A percentile compares a stretch with the other conserved stretches of the same genome.
phyloP scores from a whole-genome alignment of 305 asterid genomes.

The Fraxinus xanthoxyloides region DNA sequence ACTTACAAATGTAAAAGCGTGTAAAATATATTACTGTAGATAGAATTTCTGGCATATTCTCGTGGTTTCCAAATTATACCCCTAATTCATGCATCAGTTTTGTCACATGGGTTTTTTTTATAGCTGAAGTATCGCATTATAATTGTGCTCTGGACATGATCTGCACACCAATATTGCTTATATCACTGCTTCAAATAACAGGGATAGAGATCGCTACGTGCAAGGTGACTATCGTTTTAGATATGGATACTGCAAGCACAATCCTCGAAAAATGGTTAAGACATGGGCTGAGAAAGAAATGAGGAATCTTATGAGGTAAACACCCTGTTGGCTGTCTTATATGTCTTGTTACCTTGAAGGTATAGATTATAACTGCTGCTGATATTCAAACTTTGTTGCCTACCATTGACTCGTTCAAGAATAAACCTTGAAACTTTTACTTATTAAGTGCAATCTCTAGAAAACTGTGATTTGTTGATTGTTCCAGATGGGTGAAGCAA shows the following conservation, averaged over 20 bases:
- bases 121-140: constrained; percentile 2
- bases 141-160: not conserved
- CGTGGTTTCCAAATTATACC: not conserved
- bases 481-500: not conserved
- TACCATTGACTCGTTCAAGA: not conserved
- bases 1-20: not conserved
- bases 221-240: constrained; percentile 96
- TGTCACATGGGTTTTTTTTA: not conserved
- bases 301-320: constrained; percentile 93
- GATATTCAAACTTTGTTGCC: not conserved
- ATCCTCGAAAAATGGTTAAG: constrained; percentile 93
- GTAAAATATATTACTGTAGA: not conserved
- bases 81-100: not conserved
- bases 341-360: not conserved
- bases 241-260: constrained; percentile 89
- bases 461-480: not conserved
- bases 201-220: constrained; percentile 96
- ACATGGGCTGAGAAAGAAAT: constrained; percentile 98
- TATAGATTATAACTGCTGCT: not conserved
- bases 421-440: not conserved
- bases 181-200: constrained; percentile 36
- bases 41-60: not conserved
- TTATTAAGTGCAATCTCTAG: not conserved
- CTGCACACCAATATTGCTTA: constrained; percentile 11
- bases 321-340: not conserved